These are phyloP conservation scores for Aspergillus persii DNA, from an alignment of 2,329 filamentous ascomycete species.

Conservation along the genomic window DNA sequence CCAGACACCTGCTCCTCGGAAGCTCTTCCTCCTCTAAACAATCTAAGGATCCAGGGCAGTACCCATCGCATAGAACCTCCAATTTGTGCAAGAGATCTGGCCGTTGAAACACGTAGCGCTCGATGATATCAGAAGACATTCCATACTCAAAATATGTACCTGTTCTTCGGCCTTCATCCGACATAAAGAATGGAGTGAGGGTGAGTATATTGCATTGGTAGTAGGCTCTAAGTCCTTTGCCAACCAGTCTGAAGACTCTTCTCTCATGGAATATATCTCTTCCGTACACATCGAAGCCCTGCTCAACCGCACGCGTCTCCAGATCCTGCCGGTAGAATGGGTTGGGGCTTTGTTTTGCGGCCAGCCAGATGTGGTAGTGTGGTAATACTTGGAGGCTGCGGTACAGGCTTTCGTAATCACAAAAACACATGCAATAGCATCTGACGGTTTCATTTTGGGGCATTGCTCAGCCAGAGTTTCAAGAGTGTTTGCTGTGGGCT, in stretches of 20 bases:
- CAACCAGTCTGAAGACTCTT: background rate
- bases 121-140: background rate
- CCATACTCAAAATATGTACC: background rate
- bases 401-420: background rate
- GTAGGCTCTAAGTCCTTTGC: background rate
- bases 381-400: background rate
- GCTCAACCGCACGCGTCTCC: background rate
- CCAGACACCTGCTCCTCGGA: background rate
- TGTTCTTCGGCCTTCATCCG: background rate
- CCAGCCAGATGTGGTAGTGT: background rate
- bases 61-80: background rate
- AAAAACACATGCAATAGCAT: slow-evolving; percentile 1
- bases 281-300: background rate
- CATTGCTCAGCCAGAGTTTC: background rate
- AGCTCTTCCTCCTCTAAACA: background rate
- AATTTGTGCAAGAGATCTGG: background rate
- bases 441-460: background rate
- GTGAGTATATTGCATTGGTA: background rate
- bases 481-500: background rate
- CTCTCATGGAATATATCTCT: background rate
- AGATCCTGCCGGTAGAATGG: background rate
- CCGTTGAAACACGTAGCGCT: background rate
- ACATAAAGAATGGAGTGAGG: background rate
- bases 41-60: background rate
- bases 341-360: background rate